A percentile compares a stretch with the other conserved stretches of the same genome.
Conservation (phyloP, 768 basidiomycete species). For the Brasilioporus rufonigricans region DNA sequence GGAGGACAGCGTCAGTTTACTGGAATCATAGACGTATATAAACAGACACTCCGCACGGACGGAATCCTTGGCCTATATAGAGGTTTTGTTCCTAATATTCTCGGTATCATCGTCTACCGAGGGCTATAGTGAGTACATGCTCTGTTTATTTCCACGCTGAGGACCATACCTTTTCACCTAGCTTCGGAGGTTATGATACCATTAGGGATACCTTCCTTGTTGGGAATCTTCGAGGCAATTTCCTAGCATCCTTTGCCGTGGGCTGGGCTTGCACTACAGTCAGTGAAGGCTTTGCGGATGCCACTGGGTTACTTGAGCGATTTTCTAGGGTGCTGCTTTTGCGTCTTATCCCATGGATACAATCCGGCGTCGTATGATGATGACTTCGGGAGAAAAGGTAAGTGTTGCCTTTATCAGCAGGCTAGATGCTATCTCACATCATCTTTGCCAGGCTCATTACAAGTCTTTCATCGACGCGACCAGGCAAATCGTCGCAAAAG, state of each 20-base stretch:
- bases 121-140: conserved; percentile 39
- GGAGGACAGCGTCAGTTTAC: conserved; percentile 42
- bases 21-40: conserved; percentile 43
- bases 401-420: background rate
- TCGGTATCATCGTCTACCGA: conserved; percentile 43
- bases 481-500: conserved; percentile 39
- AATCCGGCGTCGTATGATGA: conserved; percentile 47
- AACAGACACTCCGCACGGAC: conserved; percentile 40
- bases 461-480: conserved; percentile 40
- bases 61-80: conserved; percentile 41
- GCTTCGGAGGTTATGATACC: conserved; percentile 45
- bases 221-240: conserved; percentile 39
- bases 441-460: conserved; percentile 32
- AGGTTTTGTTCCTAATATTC: conserved; percentile 41
- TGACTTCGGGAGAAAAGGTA: conserved; percentile 40
- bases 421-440: background rate
- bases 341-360: conserved; percentile 45
- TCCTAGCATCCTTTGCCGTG: conserved; percentile 40
- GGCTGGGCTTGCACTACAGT: conserved; percentile 44
- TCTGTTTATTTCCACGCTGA: background rate
- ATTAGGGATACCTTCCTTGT: conserved; percentile 38
- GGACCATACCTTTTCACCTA: conserved; percentile 7
- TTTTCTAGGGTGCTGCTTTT: conserved; percentile 34
- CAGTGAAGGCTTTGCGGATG: background rate
- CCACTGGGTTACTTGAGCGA: background rate